Evolutionary conservation across 2,329 filamentous ascomycete species (phyloP), one percentile per base, ranked within the genome.

Genomic region (Xylariaceae sp.): DNA sequence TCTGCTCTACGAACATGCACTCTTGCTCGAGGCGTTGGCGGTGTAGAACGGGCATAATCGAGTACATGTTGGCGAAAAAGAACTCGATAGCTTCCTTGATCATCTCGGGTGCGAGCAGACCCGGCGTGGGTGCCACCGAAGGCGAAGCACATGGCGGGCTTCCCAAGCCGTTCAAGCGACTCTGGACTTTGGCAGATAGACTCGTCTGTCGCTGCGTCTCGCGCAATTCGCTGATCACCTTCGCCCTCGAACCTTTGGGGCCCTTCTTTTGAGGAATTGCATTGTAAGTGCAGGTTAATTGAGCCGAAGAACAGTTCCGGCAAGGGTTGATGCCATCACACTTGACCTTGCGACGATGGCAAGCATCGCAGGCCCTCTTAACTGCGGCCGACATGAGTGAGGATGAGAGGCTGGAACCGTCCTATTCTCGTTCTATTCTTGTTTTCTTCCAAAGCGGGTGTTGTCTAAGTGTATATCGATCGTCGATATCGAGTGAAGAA

Each of bases 231-330:
- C 86, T 89, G 72, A 90, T 88, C 60, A 90, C 86, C 73, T 89
- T 90, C 54, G 88, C 88, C 61, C 87, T 78, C 37, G 85, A 88
- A 64, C 88, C 87, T 74, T 89, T 89, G 49, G 87, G 88, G 1
- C 88, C 88, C 72, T 90, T 90, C 76, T 89, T 90, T 75, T 88
- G 87, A 1, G 87, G 87, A 41, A 89, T 84, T 39, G 86, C 85
- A 75, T 88, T 86, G 79, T 89, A 90, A 35, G 87, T 89, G 77
- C 88, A 90, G 10, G 81, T 78, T 15, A 90, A 78, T 68, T 85
- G 81, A 5, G 87, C 85, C 6, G 86, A 82, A 10, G 80, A 79
- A 74, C 88, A 90, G 73, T 89, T 89, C 61, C 83, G 81, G 73
- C 88, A 91, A 17, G 88, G 87, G 67, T 86, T 86, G 70, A 84